Evolutionary conservation across 2,329 filamentous ascomycete genomes (phyloP).

Genomic region (Penicillium brasilianum): DNA sequence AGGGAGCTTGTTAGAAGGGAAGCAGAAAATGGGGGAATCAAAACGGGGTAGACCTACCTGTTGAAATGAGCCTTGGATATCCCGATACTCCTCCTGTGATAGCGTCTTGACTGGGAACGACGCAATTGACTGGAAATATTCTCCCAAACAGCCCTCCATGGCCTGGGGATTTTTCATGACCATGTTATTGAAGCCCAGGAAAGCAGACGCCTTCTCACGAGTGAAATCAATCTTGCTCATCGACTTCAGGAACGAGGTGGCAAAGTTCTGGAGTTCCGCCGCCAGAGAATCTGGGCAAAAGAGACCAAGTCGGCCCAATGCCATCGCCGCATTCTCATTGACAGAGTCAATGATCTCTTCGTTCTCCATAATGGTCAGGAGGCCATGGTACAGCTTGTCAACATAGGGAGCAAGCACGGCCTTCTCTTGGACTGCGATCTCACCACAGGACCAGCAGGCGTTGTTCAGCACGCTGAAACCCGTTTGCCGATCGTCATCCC

Average conservation of each 20-base stretch:
- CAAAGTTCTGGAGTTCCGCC: constrained; percentile 78
- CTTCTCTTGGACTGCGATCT: constrained; percentile 82
- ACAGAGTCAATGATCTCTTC: constrained; percentile 84
- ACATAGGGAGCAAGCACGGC: constrained; percentile 76
- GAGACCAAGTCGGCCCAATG: constrained; percentile 83
- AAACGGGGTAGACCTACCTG: constrained; percentile 61
- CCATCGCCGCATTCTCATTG: constrained; percentile 92
- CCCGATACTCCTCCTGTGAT: constrained; percentile 63
- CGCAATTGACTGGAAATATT: constrained; percentile 85
- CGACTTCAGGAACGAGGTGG: constrained; percentile 76
- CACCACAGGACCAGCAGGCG: constrained; percentile 94
- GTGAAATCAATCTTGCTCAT: constrained; percentile 87
- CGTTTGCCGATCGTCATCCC: constrained; percentile 80
- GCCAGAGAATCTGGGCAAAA: constrained; percentile 77
- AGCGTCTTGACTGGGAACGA: constrained; percentile 66
- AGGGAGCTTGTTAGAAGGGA: constrained; percentile 3
- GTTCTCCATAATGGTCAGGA: constrained; percentile 83
- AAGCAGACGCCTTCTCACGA: constrained; percentile 92
- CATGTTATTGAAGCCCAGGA: constrained; percentile 85
- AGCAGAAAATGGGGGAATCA: neutral
- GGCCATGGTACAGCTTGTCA: constrained; percentile 74
- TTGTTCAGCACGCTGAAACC: constrained; percentile 96
- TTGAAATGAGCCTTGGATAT: constrained; percentile 74
- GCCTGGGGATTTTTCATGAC: constrained; percentile 86
- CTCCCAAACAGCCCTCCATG: constrained; percentile 82